phyloP scores from a whole-genome alignment of 2,329 filamentous ascomycete species.

The Bipolaris sorokiniana region DNA sequence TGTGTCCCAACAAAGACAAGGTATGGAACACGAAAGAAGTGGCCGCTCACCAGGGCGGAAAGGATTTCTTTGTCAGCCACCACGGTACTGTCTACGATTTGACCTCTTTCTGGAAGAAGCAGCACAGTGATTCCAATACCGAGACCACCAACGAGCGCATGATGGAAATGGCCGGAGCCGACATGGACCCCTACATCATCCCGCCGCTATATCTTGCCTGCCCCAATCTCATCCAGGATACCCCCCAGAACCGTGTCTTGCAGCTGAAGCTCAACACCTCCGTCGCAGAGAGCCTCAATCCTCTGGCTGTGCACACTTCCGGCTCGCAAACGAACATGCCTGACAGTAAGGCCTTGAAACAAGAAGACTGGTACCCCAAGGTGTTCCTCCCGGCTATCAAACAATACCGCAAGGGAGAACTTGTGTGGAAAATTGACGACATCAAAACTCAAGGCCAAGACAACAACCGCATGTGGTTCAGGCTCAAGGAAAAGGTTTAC shows the following conservation, averaged over 20 bases:
- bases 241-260: conserved; percentile 55
- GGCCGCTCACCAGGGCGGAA: conserved; percentile 68
- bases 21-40: conserved; percentile 80
- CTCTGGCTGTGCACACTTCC: conserved; percentile 70
- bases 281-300: conserved; percentile 58
- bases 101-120: conserved; percentile 80
- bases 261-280: conserved; percentile 65
- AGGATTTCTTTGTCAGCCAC: conserved; percentile 86
- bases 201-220: conserved; percentile 79
- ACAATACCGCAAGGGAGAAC: conserved; percentile 83
- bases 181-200: conserved; percentile 84
- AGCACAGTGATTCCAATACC: conserved; percentile 78
- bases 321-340: conserved; percentile 65
- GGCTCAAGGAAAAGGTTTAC: conserved; percentile 77
- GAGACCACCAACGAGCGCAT: conserved; percentile 69
- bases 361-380: conserved; percentile 76
- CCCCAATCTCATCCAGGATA: conserved; percentile 67
- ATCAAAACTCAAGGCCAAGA: conserved; percentile 71
- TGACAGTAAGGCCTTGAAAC: conserved; percentile 61
- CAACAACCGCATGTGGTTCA: conserved; percentile 77
- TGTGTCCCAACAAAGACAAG: conserved; percentile 92
- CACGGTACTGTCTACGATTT: conserved; percentile 92
- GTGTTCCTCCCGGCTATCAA: conserved; percentile 79
- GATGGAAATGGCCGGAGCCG: conserved; percentile 76
- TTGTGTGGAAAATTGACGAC: conserved; percentile 70